Percentiles rank a stretch among this genome's conserved stretches.
Evolutionary conservation across 108 stramenopile genomes (phyloP).

Genomic region (Fragilaria radians): DNA sequence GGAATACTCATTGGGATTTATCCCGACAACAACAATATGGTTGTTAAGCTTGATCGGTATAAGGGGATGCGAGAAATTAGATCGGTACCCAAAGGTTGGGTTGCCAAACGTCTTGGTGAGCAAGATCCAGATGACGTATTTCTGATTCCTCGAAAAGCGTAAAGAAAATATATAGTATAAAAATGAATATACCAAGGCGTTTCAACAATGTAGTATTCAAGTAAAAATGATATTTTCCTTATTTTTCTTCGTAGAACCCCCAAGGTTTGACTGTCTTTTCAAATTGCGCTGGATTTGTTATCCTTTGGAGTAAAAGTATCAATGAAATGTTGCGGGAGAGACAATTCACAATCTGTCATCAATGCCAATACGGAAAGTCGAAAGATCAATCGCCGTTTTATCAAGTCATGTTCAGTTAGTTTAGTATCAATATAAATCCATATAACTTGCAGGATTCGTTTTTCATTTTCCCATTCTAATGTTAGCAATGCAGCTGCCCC

Average conservation of each 20-base stretch:
- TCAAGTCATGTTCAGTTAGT: not conserved
- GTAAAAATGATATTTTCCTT: too few relatives aligned
- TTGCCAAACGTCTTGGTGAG: slow-evolving; percentile 76
- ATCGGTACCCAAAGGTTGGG: slow-evolving; percentile 62
- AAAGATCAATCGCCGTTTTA: slow-evolving; percentile 27
- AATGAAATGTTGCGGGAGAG: slow-evolving; percentile 1
- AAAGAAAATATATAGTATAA: too few relatives aligned
- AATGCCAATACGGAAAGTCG: slow-evolving; percentile 21
- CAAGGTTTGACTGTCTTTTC: too few relatives aligned
- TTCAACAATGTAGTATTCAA: too few relatives aligned
- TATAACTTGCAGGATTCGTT: slow-evolving; percentile 20
- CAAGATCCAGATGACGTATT: slow-evolving; percentile 88
- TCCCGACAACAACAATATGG: slow-evolving; percentile 51
- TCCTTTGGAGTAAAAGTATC: too few relatives aligned
- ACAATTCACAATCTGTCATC: slow-evolving; percentile 25
- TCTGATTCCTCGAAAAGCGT: slow-evolving; percentile 55
- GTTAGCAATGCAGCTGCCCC: slow-evolving; percentile 27
- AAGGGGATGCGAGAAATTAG: slow-evolving; percentile 77
- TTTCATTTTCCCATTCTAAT: slow-evolving; percentile 9
- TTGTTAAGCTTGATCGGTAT: slow-evolving; percentile 71
- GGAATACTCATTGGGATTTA: slow-evolving; percentile 85
- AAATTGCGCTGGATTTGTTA: not conserved
- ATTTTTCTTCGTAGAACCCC: too few relatives aligned
- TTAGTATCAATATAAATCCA: slow-evolving; percentile 30
- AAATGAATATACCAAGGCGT: too few relatives aligned